These are phyloP conservation scores for Penicillium desertorum DNA, from an alignment of 495 filamentous ascomycete species.

Conservation along the genomic window DNA sequence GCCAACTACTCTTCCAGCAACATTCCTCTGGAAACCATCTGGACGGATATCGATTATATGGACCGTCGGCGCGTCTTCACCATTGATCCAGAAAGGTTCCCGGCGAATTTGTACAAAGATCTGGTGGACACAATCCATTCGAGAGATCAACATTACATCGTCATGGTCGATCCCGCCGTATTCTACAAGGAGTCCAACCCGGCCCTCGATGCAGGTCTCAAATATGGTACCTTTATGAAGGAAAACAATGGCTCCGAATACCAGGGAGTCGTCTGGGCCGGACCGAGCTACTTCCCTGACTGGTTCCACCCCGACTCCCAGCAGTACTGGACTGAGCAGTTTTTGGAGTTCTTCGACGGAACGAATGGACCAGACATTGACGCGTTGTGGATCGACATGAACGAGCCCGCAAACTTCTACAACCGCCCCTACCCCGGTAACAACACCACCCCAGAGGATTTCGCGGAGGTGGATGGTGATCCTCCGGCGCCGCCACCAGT, in stretches of 20 bases:
- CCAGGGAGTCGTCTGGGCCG: slow-evolving; percentile 27
- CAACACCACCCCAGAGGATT: slow-evolving; percentile 17
- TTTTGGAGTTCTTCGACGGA: slow-evolving; percentile 15
- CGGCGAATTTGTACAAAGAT: slow-evolving; percentile 12
- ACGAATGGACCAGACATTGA: slow-evolving; percentile 21
- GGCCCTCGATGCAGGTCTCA: slow-evolving; percentile 13
- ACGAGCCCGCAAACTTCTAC: slow-evolving; percentile 24
- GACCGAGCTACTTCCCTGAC: slow-evolving; percentile 28
- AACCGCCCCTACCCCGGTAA: slow-evolving; percentile 17
- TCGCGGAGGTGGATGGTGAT: slow-evolving; percentile 16
- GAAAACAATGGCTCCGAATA: slow-evolving; percentile 20
- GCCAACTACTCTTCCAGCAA: slow-evolving; percentile 47
- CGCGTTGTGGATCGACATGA: slow-evolving; percentile 33
- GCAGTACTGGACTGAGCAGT: slow-evolving; percentile 25
- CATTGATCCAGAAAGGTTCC: slow-evolving; percentile 26
- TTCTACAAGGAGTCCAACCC: slow-evolving; percentile 16
- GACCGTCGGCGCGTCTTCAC: slow-evolving; percentile 25
- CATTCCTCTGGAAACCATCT: slow-evolving; percentile 62
- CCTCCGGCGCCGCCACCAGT: slow-evolving; percentile 22
- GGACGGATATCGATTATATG: slow-evolving; percentile 45
- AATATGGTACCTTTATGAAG: slow-evolving; percentile 23
- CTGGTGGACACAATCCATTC: slow-evolving; percentile 23
- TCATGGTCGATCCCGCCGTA: slow-evolving; percentile 29
- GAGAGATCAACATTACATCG: slow-evolving; percentile 23
- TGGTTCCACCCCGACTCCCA: slow-evolving; percentile 26